Evolutionary conservation across 176 grass and related monocot species (phyloP).

Genomic region (Oryza punctata): DNA sequence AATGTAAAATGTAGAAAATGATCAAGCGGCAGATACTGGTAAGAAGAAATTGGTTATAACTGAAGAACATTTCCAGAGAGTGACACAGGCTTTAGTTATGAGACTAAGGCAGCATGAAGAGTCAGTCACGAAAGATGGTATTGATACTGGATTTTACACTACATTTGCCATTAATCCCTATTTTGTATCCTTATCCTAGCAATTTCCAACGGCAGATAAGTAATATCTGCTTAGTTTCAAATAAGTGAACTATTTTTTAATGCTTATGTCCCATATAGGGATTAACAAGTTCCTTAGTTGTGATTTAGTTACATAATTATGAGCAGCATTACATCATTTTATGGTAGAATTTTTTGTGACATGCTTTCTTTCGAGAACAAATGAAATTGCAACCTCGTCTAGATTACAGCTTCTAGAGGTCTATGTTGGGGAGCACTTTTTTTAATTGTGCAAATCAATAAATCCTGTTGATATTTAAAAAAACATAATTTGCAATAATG

Average conservation of each 20-base stretch:
- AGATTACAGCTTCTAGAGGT: background rate
- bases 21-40: conserved; percentile 42
- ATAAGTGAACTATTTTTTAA: background rate
- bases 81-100: conserved; percentile 94
- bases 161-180: background rate
- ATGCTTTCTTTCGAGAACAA: background rate
- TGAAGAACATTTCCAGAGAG: conserved; percentile 93
- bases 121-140: conserved; percentile 75
- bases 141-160: conserved; percentile 20
- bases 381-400: background rate
- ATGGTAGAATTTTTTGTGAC: background rate
- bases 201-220: background rate
- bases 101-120: conserved; percentile 82
- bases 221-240: background rate
- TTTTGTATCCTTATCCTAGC: background rate
- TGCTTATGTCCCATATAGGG: background rate
- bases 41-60: conserved; percentile 96
- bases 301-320: background rate
- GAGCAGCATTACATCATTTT: background rate
- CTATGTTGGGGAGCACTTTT: background rate
- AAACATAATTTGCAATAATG: background rate
- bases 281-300: background rate
- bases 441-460: background rate
- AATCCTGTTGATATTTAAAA: background rate
- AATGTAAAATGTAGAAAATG: conserved; percentile 50